Conservation (phyloP, 345 rosid genomes). For the Xanthoceras sorbifolium region DNA sequence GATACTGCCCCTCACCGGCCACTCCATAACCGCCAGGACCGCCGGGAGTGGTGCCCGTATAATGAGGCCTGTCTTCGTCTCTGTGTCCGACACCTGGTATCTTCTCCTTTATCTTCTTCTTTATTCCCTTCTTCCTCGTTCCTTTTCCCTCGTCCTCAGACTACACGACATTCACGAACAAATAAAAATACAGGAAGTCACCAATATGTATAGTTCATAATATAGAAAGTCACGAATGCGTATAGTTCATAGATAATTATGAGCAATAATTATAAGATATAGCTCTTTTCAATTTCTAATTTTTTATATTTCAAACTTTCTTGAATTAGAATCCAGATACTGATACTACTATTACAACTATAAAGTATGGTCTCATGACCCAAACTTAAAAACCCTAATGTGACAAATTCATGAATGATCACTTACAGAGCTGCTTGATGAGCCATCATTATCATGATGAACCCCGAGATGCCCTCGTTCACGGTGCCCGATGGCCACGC, state of each 20-base stretch:
- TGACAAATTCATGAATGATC: neutral
- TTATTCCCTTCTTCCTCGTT: constrained; percentile 51
- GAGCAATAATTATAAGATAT: too few species aligned
- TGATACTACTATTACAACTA: too few species aligned
- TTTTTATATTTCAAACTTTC: too few species aligned
- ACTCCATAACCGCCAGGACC: neutral
- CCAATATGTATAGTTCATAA: too few species aligned
- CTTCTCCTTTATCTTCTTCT: constrained; percentile 59
- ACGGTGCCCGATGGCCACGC: neutral
- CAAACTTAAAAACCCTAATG: neutral
- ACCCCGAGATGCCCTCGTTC: constrained; percentile 17
- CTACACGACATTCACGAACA: neutral
- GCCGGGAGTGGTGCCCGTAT: constrained; percentile 31
- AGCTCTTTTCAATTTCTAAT: too few species aligned
- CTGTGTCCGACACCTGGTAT: constrained; percentile 42
- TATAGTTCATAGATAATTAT: too few species aligned
- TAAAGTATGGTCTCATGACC: too few species aligned
- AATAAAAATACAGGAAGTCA: too few species aligned
- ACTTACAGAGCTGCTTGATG: neutral
- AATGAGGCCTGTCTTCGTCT: constrained; percentile 31
- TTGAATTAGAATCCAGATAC: too few species aligned
- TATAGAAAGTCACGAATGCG: too few species aligned
- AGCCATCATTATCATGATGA: neutral
- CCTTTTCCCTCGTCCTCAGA: constrained; percentile 75
- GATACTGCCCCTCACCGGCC: constrained; percentile 4